These are phyloP conservation scores for Bauhinia variegata DNA, from an alignment of 306 rosid species.

Conservation along the genomic window DNA sequence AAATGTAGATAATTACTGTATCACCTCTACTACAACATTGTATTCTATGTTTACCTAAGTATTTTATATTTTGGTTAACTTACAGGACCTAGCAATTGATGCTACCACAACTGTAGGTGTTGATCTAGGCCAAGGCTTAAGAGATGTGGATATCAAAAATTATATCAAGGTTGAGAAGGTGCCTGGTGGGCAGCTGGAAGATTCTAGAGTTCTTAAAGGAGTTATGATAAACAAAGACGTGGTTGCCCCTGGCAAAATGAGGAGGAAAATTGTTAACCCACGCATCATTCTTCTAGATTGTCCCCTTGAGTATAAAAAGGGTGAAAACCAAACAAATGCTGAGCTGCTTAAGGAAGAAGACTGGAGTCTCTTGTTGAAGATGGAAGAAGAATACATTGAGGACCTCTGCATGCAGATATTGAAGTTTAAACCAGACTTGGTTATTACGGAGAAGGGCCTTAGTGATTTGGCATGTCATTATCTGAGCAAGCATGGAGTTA, in stretches of 20 bases:
- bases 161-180: conserved; percentile 93
- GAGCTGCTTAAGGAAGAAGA: conserved; percentile 91
- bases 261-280: conserved; percentile 88
- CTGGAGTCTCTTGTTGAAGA: conserved; percentile 79
- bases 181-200: conserved; percentile 93
- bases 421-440: conserved; percentile 89
- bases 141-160: conserved; percentile 91
- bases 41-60: conserved; percentile 19
- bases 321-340: conserved; percentile 96
- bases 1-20: background rate
- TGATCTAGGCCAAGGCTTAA: conserved; percentile 87
- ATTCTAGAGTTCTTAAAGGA: conserved; percentile 80
- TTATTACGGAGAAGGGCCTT: conserved; percentile 91
- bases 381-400: conserved; percentile 93
- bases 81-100: conserved; percentile 88
- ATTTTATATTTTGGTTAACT: conserved; percentile 18
- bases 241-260: conserved; percentile 93
- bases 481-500: conserved; percentile 82
- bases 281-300: conserved; percentile 87
- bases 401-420: conserved; percentile 82
- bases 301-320: conserved; percentile 93
- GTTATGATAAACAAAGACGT: conserved; percentile 97
- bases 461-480: conserved; percentile 97
- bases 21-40: conserved; percentile 1
- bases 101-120: conserved; percentile 89